phyloP scores from a whole-genome alignment of 768 basidiomycete species.

The Tylopilus vinaceipallidus region DNA sequence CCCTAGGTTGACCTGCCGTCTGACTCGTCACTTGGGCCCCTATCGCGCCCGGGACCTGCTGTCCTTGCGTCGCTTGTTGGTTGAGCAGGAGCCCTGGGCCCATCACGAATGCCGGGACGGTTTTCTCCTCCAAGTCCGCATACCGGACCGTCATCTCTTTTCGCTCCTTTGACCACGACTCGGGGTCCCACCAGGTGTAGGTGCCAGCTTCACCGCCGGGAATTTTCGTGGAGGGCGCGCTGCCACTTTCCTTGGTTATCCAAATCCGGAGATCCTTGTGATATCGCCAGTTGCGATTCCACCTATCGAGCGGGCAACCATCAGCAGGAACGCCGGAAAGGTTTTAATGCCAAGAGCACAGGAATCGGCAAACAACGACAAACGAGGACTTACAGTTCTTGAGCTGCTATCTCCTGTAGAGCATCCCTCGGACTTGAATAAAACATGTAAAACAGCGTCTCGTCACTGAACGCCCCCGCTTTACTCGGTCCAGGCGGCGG shows the following conservation, averaged over 20 bases:
- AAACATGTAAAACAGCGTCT: slow-evolving; percentile 98
- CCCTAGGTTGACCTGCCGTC: slow-evolving; percentile 29
- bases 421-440: slow-evolving; percentile 91
- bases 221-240: slow-evolving; percentile 72
- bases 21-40: slow-evolving; percentile 28
- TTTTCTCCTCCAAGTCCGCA: slow-evolving; percentile 74
- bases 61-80: slow-evolving; percentile 36
- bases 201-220: slow-evolving; percentile 82
- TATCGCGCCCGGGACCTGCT: slow-evolving; percentile 36
- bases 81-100: slow-evolving; percentile 47
- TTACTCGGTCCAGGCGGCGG: slow-evolving; percentile 80
- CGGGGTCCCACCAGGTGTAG: slow-evolving; percentile 89
- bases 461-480: slow-evolving; percentile 85
- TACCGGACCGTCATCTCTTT: slow-evolving; percentile 78
- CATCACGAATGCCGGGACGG: slow-evolving; percentile 54
- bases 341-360: slow-evolving; percentile 1
- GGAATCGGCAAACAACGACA: slow-evolving; percentile 5
- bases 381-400: slow-evolving; percentile 78
- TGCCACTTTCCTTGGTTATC: slow-evolving; percentile 87
- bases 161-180: slow-evolving; percentile 73
- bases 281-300: slow-evolving; percentile 93
- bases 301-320: slow-evolving; percentile 46
- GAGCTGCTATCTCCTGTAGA: slow-evolving; percentile 90
- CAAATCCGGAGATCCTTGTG: slow-evolving; percentile 85
- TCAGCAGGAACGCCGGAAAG: slow-evolving; percentile 4